These are phyloP conservation scores for Stentor roeselii DNA, from an alignment of 73 alveolate genomes.

Conservation along the genomic window DNA sequence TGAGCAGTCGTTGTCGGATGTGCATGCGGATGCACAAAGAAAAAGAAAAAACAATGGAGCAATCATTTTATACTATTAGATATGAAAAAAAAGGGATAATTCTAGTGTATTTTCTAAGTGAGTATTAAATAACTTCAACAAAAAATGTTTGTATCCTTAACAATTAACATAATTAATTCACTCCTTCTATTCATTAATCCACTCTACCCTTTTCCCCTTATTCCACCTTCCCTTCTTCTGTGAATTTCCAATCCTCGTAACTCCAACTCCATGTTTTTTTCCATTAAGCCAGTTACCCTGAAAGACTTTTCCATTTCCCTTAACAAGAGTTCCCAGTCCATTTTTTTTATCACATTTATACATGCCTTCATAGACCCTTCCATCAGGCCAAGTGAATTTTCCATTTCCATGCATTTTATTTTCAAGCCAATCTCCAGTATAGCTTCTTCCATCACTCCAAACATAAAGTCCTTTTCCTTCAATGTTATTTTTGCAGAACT, in stretches of 20 bases:
- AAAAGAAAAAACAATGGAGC: no score
- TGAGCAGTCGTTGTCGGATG: neutral
- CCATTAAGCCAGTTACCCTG: conserved; percentile 53
- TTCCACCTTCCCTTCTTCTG: conserved; percentile 36
- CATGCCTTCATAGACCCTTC: conserved; percentile 59
- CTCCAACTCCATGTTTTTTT: conserved; percentile 55
- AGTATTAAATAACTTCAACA: no score
- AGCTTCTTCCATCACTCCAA: conserved; percentile 62
- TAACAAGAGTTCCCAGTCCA: conserved; percentile 48
- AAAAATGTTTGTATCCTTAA: no score
- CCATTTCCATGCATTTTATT: conserved; percentile 76
- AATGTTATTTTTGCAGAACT: conserved; percentile 43
- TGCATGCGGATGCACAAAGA: neutral
- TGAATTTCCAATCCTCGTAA: conserved; percentile 31
- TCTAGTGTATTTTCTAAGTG: no score
- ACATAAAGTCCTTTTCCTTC: conserved; percentile 52
- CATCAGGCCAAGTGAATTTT: conserved; percentile 61
- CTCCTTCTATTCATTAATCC: conserved; percentile 31
- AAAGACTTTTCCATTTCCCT: conserved; percentile 50
- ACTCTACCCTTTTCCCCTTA: conserved; percentile 41
- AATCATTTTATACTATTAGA: no score
- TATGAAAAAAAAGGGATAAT: no score
- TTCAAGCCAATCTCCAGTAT: conserved; percentile 63
- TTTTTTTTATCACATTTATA: conserved; percentile 46
- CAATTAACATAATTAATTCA: no score